phyloP scores from a whole-genome alignment of 2,329 filamentous ascomycete species.

The Lachnellula occidentalis region DNA sequence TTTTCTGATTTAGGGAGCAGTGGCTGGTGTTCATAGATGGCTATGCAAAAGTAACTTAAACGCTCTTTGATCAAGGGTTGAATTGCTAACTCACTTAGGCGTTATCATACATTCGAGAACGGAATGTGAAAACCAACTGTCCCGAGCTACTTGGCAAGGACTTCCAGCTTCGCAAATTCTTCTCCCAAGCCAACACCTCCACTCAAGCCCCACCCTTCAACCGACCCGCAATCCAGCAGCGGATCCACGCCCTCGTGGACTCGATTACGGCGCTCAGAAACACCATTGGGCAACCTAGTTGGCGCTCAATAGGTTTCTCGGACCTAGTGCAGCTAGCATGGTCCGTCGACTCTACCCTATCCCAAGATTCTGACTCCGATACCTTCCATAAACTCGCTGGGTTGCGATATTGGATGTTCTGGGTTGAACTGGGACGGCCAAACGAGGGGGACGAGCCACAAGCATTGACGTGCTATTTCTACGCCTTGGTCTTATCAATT shows the following conservation, averaged over 20 bases:
- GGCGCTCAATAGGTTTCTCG: slow-evolving; percentile 8
- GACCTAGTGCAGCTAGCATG: slow-evolving; percentile 11
- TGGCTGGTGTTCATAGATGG: slow-evolving; percentile 19
- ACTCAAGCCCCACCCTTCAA: background rate
- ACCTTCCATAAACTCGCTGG: slow-evolving; percentile 11
- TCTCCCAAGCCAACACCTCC: background rate
- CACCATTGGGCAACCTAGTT: slow-evolving; percentile 5
- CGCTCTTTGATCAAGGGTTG: too few relatives aligned
- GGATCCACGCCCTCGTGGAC: slow-evolving; percentile 2
- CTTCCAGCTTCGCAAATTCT: slow-evolving; percentile 7
- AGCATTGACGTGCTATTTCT: slow-evolving; percentile 10
- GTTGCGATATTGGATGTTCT: slow-evolving; percentile 20
- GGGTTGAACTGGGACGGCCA: slow-evolving; percentile 12
- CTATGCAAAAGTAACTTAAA: slow-evolving; percentile 9
- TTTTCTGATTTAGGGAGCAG: slow-evolving; percentile 9
- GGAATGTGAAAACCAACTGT: slow-evolving; percentile 3
- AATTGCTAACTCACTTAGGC: slow-evolving; percentile 2
- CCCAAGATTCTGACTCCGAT: slow-evolving; percentile 2
- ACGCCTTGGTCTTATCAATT: slow-evolving; percentile 10
- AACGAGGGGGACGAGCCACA: slow-evolving; percentile 2
- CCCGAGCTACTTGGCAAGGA: slow-evolving; percentile 4
- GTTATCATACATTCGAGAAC: slow-evolving; percentile 7
- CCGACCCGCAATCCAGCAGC: background rate
- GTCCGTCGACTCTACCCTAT: slow-evolving; percentile 2
- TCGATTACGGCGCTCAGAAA: background rate